Percentiles rank a stretch among this genome's conserved stretches.
phyloP scores from a whole-genome alignment of 1,139 yeast genomes.

The Hanseniaspora uvarum region DNA sequence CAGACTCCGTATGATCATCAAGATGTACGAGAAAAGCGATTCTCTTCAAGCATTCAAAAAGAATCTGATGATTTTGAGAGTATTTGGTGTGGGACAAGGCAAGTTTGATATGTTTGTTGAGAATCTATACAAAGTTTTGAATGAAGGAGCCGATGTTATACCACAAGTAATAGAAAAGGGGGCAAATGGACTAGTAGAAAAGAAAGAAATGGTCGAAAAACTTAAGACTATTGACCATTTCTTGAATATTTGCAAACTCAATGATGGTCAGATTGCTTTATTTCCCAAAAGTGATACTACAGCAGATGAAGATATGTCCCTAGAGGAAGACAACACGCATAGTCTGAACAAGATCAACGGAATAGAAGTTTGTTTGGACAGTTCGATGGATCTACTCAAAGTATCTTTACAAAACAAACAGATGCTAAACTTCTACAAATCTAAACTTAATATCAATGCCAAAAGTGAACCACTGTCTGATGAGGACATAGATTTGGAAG shows the following conservation, averaged over 20 bases:
- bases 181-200: no score
- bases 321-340: neutral
- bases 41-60: neutral
- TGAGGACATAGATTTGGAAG: conserved; percentile 21
- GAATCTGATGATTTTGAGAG: neutral
- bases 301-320: neutral
- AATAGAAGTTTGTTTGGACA: conserved; percentile 6
- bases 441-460: conserved; percentile 16
- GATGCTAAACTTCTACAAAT: conserved; percentile 12
- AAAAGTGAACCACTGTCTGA: conserved; percentile 19
- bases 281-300: neutral
- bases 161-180: neutral
- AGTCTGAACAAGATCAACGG: conserved; percentile 7
- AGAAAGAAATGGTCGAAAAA: neutral
- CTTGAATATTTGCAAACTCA: neutral
- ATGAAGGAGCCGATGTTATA: neutral
- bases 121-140: conserved; percentile 1
- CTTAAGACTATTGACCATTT: neutral
- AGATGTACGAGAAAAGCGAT: neutral
- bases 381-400: conserved; percentile 11
- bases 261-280: neutral
- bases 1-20: conserved; percentile 3
- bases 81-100: conserved; percentile 6
- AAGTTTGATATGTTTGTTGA: conserved; percentile 13
- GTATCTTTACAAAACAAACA: conserved; percentile 13